A percentile compares a stretch with the other conserved stretches of the same genome.
Evolutionary conservation across 169 alveolate species (phyloP).

Genomic region (Cryptosporidium parvum): DNA sequence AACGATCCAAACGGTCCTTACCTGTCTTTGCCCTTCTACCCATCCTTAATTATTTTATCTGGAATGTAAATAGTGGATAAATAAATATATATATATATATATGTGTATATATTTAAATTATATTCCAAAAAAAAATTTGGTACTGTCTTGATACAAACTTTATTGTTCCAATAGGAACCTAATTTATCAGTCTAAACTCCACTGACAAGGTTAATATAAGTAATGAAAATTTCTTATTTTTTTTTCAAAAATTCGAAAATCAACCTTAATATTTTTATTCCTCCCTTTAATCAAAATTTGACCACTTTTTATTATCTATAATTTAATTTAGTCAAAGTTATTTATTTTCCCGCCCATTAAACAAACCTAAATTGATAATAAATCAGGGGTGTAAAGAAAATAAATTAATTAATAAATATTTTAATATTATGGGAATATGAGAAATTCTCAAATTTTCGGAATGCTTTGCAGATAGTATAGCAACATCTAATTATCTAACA

Average conservation of each 20-base stretch:
- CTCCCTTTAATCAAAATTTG: conserved; percentile 13
- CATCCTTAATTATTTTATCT: conserved; percentile 79
- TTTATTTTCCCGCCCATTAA: background rate
- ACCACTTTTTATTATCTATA: background rate
- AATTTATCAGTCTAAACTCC: background rate
- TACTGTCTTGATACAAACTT: background rate
- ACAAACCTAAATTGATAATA: background rate
- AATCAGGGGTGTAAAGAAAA: too few relatives aligned
- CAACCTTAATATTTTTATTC: background rate
- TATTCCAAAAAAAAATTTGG: background rate
- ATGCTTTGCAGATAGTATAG: too few relatives aligned
- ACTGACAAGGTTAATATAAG: background rate
- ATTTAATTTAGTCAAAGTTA: background rate
- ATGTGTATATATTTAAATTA: background rate
- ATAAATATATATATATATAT: too few relatives aligned
- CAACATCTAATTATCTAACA: too few relatives aligned
- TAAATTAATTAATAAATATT: too few relatives aligned
- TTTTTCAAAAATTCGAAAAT: background rate
- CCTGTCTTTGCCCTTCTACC: conserved; percentile 89
- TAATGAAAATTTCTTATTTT: background rate
- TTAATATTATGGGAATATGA: too few relatives aligned
- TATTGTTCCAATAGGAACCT: background rate
- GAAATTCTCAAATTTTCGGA: too few relatives aligned
- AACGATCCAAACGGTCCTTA: conserved; percentile 94
- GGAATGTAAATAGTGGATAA: background rate